phyloP scores from a whole-genome alignment of 75 land plant species.

The Cupressus sempervirens region DNA sequence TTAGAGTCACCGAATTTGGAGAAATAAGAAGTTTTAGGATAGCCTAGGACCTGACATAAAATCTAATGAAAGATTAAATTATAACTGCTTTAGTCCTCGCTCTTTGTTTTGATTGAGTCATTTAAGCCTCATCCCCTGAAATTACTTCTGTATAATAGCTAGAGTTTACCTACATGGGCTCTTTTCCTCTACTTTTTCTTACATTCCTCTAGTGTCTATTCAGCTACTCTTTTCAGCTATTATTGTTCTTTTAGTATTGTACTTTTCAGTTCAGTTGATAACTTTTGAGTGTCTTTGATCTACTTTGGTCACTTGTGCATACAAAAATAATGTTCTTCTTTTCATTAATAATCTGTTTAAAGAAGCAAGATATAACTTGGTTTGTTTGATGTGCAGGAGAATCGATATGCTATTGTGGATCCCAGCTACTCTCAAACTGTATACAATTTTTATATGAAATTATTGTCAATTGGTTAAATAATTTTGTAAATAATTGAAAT shows the following conservation, averaged over 20 bases:
- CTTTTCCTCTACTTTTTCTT: not conserved
- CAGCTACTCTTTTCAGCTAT: not conserved
- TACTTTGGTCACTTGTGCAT: not conserved
- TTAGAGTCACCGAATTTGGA: too few relatives aligned
- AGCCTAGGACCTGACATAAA: not conserved
- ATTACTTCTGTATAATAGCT: not conserved
- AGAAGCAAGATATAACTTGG: not conserved
- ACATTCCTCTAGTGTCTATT: not conserved
- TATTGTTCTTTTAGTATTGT: not conserved
- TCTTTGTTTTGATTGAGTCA: not conserved
- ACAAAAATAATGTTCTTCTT: not conserved
- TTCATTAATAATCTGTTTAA: not conserved
- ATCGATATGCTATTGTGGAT: constrained; percentile 85
- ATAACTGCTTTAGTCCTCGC: not conserved
- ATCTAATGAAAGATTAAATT: not conserved
- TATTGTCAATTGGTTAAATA: constrained; percentile 5
- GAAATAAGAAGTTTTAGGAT: too few relatives aligned
- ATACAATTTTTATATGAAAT: constrained; percentile 27
- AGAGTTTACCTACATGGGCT: not conserved
- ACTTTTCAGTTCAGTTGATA: not conserved
- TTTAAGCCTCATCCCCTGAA: not conserved
- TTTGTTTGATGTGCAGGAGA: constrained; percentile 59
- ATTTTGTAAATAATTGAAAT: not conserved
- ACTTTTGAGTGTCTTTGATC: not conserved
- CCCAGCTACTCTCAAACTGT: constrained; percentile 79